Conservation (phyloP, 2,329 filamentous ascomycete species). For the Boeremia lycopersici region DNA sequence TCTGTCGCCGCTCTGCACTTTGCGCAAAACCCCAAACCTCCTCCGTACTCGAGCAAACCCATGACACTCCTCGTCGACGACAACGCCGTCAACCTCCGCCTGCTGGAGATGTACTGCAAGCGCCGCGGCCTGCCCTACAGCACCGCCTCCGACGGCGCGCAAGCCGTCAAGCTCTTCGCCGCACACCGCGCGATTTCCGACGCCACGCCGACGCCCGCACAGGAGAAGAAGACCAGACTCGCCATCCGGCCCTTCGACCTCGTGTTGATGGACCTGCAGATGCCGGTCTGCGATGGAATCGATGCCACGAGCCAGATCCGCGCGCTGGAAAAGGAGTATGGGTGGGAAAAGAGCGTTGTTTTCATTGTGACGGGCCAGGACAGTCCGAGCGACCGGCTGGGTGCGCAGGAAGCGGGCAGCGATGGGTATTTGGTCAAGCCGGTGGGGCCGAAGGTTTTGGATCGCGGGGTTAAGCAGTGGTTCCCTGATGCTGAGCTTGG, state of each 20-base stretch:
- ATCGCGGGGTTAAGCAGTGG: slow-evolving; percentile 29
- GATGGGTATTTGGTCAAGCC: slow-evolving; percentile 44
- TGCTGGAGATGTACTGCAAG: slow-evolving; percentile 55
- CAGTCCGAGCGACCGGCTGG: slow-evolving; percentile 28
- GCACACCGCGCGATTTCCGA: slow-evolving; percentile 10
- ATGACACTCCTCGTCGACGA: slow-evolving; percentile 53
- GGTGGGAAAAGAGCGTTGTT: slow-evolving; percentile 30
- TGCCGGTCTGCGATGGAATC: slow-evolving; percentile 49
- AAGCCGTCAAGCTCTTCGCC: slow-evolving; percentile 48
- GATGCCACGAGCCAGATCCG: slow-evolving; percentile 45
- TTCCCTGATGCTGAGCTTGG: slow-evolving; percentile 21
- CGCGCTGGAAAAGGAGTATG: slow-evolving; percentile 35
- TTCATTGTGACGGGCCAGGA: slow-evolving; percentile 47
- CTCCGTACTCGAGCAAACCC: slow-evolving; percentile 19
- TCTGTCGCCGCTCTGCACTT: slow-evolving; percentile 19
- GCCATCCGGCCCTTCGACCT: slow-evolving; percentile 35
- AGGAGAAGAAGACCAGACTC: background rate
- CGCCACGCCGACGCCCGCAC: background rate
- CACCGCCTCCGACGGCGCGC: slow-evolving; percentile 48
- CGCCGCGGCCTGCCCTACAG: slow-evolving; percentile 48
- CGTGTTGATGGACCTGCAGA: slow-evolving; percentile 51
- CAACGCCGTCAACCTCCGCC: slow-evolving; percentile 53
- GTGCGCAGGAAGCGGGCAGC: slow-evolving; percentile 35
- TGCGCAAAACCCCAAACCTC: background rate
- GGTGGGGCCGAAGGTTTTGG: slow-evolving; percentile 37